These are phyloP conservation scores for Zygnema circumcarinatum DNA, from an alignment of 139 green algal species.

Conservation along the genomic window DNA sequence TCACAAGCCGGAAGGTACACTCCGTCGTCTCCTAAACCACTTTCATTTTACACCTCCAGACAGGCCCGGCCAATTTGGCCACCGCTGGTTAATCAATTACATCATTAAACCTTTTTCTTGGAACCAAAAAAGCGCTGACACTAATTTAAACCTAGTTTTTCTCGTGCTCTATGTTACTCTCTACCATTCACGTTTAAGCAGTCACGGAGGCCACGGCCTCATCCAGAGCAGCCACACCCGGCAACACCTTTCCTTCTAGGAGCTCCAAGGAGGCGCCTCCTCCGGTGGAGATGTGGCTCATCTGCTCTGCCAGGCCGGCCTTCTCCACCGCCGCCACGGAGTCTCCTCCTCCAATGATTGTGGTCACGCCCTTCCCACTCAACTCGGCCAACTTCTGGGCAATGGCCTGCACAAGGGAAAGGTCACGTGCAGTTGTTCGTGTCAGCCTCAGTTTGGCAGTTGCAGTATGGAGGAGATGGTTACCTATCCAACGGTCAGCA, in stretches of 20 bases:
- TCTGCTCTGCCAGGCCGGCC: constrained; percentile 87
- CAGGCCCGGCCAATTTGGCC: not conserved
- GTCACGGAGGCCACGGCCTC: constrained; percentile 69
- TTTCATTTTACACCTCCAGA: not conserved
- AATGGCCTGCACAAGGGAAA: constrained; percentile 65
- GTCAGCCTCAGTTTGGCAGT: too few relatives aligned
- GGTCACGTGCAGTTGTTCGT: too few relatives aligned
- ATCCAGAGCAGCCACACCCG: constrained; percentile 92
- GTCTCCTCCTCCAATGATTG: constrained; percentile 99
- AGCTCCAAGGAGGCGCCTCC: constrained; percentile 97
- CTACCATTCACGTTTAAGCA: constrained; percentile 5
- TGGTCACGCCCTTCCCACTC: constrained; percentile 72
- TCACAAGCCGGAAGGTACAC: too few relatives aligned
- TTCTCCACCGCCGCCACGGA: constrained; percentile 98
- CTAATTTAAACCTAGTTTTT: not conserved
- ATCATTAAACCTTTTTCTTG: not conserved
- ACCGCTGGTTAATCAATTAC: not conserved
- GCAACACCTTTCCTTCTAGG: constrained; percentile 98
- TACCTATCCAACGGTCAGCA: too few relatives aligned
- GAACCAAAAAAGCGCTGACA: not conserved
- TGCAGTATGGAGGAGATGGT: too few relatives aligned
- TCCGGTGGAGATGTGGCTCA: constrained; percentile 87
- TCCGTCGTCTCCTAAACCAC: too few relatives aligned
- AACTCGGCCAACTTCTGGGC: constrained; percentile 89
- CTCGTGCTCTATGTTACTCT: not conserved